Conservation (phyloP, 2,329 filamentous ascomycete species). For the Stachybotrys chlorohalonatus region DNA sequence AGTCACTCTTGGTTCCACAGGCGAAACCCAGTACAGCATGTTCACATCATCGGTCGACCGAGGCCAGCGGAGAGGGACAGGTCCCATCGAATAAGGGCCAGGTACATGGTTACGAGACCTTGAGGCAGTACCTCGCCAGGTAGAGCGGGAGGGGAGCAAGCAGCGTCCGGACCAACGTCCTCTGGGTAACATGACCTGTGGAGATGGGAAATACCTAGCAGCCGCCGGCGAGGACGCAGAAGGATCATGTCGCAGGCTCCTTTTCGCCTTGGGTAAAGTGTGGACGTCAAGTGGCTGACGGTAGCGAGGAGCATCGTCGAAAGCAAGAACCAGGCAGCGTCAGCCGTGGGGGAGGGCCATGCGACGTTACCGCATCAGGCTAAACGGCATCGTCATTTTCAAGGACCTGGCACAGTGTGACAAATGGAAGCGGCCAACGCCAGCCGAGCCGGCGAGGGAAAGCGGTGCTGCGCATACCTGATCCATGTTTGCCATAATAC, state of each 20-base stretch:
- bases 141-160: background rate
- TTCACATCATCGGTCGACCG: background rate
- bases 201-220: too few species aligned
- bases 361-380: conserved; percentile 10
- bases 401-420: conserved; percentile 8
- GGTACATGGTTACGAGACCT: background rate
- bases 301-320: background rate
- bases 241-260: background rate
- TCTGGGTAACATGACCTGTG: too few species aligned
- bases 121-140: background rate
- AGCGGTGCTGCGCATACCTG: background rate
- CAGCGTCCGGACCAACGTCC: too few species aligned
- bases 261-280: background rate
- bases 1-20: background rate
- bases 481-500: background rate
- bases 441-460: background rate
- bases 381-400: conserved; percentile 12
- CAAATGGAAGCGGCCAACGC: background rate
- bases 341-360: background rate
- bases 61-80: background rate
- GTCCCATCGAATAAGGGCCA: background rate
- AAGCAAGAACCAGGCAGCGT: background rate
- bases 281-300: background rate
- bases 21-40: background rate
- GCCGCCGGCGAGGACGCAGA: background rate